A percentile compares a stretch with the other conserved stretches of the same genome.
Evolutionary conservation across 208 protist species (phyloP).

Genomic region (Leishmania turanica): DNA sequence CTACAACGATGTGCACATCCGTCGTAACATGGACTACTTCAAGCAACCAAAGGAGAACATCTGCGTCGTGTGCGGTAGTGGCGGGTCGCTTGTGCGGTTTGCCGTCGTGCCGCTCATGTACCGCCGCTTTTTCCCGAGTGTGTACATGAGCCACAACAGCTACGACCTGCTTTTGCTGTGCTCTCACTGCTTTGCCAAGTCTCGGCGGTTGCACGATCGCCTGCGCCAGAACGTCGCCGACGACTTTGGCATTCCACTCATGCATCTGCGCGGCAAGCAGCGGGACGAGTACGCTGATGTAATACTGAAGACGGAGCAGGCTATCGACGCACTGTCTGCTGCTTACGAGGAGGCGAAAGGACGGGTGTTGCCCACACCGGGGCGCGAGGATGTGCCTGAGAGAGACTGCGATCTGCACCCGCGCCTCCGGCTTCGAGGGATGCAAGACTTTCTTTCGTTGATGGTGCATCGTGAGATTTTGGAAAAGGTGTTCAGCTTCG

Average conservation of each 20-base stretch:
- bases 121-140: conserved; percentile 67
- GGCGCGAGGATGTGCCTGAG: not conserved
- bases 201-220: conserved; percentile 36
- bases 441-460: conserved; percentile 41
- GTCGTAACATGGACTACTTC: conserved; percentile 68
- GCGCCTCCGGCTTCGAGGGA: conserved; percentile 26
- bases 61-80: conserved; percentile 55
- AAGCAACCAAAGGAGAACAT: conserved; percentile 61
- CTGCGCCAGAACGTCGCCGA: conserved; percentile 32
- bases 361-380: not conserved
- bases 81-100: conserved; percentile 51
- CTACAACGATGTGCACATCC: conserved; percentile 65
- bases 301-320: not conserved
- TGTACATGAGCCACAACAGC: conserved; percentile 81
- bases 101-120: conserved; percentile 65
- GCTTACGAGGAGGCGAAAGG: conserved; percentile 7
- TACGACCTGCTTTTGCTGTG: conserved; percentile 73
- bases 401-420: conserved; percentile 29
- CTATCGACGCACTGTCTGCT: not conserved
- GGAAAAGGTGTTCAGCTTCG: conserved; percentile 50
- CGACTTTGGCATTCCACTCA: conserved; percentile 56
- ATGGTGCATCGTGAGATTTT: conserved; percentile 39
- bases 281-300: conserved; percentile 9
- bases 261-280: conserved; percentile 24
- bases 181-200: conserved; percentile 49